These are phyloP conservation scores for Cladochytrium tenue DNA, from an alignment of 371 early-diverging fungal genomes.

Conservation along the genomic window DNA sequence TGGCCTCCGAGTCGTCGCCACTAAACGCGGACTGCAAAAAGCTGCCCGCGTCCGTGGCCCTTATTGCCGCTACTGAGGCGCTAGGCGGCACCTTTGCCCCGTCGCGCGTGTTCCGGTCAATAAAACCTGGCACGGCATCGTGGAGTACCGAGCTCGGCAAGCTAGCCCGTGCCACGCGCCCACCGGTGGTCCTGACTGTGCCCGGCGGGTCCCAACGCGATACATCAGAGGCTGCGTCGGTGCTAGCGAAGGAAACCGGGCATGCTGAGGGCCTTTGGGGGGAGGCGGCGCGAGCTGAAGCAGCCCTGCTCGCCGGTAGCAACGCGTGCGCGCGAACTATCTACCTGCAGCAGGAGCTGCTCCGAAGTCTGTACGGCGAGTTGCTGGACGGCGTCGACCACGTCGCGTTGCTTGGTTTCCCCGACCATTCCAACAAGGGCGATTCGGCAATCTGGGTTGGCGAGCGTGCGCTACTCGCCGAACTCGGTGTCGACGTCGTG, in stretches of 20 bases:
- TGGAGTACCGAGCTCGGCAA: no score
- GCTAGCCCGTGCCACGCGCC: background rate
- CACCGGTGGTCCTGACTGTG: background rate
- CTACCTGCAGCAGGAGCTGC: background rate
- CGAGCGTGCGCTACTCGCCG: background rate
- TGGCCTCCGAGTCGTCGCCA: background rate
- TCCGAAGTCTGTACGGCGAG: background rate
- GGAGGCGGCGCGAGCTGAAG: no score
- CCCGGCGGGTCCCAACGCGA: background rate
- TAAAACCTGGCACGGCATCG: no score
- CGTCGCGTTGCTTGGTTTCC: constrained; percentile 7
- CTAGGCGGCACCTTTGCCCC: background rate
- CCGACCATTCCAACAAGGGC: constrained; percentile 9
- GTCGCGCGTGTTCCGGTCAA: background rate
- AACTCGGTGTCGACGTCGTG: constrained; percentile 5
- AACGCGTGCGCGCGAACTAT: background rate
- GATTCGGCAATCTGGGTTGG: constrained; percentile 13
- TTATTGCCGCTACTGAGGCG: no score
- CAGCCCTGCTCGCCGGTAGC: background rate
- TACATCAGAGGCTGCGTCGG: background rate
- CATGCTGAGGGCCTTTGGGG: background rate
- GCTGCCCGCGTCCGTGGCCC: no score
- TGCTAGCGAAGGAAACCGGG: background rate
- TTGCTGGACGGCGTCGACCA: background rate
- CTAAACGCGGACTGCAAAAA: no score